phyloP scores from a whole-genome alignment of 306 rosid genomes.

The Sesbania bispinosa region DNA sequence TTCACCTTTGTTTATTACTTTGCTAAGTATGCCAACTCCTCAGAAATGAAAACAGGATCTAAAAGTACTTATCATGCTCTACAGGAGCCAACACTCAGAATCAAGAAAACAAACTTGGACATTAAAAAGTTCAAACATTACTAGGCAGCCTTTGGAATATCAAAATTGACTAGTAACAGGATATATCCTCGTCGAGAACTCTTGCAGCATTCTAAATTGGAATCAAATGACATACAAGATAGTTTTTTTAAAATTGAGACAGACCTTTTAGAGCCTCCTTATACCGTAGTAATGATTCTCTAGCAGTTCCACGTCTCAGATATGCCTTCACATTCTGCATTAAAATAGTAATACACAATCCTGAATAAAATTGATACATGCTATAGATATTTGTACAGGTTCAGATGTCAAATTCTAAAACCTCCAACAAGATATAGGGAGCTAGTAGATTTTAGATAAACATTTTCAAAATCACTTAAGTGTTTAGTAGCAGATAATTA shows the following conservation, averaged over 20 bases:
- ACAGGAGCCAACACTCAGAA: not conserved
- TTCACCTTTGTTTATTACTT: too few species aligned
- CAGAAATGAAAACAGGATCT: too few species aligned
- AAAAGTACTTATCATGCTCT: not conserved
- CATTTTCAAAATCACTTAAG: not conserved
- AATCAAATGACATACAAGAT: not conserved
- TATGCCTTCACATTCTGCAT: constrained; percentile 82
- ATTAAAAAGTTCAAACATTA: not conserved
- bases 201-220: not conserved
- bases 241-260: constrained; percentile 2
- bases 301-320: constrained; percentile 82
- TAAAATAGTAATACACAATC: not conserved
- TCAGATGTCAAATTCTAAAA: not conserved
- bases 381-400: not conserved
- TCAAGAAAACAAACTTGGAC: not conserved
- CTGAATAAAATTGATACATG: not conserved
- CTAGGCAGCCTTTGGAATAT: not conserved
- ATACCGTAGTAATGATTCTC: constrained; percentile 54
- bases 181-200: not conserved
- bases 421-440: not conserved
- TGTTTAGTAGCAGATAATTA: not conserved
- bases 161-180: not conserved
- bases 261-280: constrained; percentile 66
- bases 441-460: not conserved
- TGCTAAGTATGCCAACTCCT: too few species aligned